Evolutionary conservation across 495 filamentous ascomycete species (phyloP), one percentile per base, ranked within the genome.

Genomic region (Talaromyces trachyspermus): DNA sequence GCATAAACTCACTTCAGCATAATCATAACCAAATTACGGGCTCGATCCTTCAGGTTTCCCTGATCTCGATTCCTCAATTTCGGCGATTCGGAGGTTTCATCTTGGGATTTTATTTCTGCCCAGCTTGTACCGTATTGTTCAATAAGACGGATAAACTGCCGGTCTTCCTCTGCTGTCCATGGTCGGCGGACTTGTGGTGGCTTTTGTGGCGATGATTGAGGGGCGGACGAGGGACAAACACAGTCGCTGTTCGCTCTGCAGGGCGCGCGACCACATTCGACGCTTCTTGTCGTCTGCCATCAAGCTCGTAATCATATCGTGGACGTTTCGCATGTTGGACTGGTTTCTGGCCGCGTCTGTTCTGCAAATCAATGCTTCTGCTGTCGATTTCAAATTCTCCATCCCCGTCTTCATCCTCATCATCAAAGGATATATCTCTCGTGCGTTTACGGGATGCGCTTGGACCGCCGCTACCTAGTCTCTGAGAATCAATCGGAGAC

Each of bases 1-100:
- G 35, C 35, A n/a, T 2, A 15, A 51, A 53, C 54, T 3, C 55
- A 63, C 62, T 53, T 52, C 9, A 46, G 18, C 37, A 38, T 57
- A 22, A 38, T 46, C 5, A 53, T 51, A 26, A 57, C 53, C n/a
- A 92, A 56, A 47, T 88, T 94, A 20, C 88, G 65, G 2, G 88
- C 88, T 49, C 88, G 87, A 54, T 92, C 88, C 58, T 92, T 92
- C 6, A 90, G 58, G 52, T 90, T 81, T 0, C 89, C 83, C 54
- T 89, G 84, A 22, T 80, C 83, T 10, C 86, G 75, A 39, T 85
- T 78, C 43, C 81, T 81, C 14, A 64, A 37, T 23, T 52, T 38
- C 5, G 49, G 55, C 26, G 63, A 48, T 0, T 59, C 52, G 45
- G 59, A 58, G 0, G 57, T 27, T 1, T 50, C 37, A 38, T 71